A percentile compares a stretch with the other conserved stretches of the same genome.
Evolutionary conservation across 306 rosid species (phyloP).

Genomic region (Sicyos baderoa): DNA sequence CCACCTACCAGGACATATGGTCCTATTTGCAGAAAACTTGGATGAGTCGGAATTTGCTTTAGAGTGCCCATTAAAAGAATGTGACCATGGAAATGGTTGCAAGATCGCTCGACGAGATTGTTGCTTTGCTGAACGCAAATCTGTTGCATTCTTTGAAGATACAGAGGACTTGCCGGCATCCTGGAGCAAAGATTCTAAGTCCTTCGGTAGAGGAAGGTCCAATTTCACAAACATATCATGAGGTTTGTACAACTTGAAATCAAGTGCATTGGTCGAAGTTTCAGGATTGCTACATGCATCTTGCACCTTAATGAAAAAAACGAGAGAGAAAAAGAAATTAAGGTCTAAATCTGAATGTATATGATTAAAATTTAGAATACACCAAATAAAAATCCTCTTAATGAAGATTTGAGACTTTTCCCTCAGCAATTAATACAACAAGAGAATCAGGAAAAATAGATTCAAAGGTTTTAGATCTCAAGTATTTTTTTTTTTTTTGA

Average conservation of each 20-base stretch:
- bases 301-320: slow-evolving; percentile 33
- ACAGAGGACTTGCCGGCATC: slow-evolving; percentile 62
- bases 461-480: slow-evolving; percentile 13
- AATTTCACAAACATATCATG: slow-evolving; percentile 52
- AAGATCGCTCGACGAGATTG: slow-evolving; percentile 60
- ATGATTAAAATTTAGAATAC: neutral
- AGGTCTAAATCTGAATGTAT: neutral
- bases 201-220: slow-evolving; percentile 58
- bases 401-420: slow-evolving; percentile 4
- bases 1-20: slow-evolving; percentile 86
- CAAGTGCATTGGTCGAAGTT: slow-evolving; percentile 49
- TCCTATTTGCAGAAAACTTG: slow-evolving; percentile 57
- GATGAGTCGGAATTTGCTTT: slow-evolving; percentile 63
- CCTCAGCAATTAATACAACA: neutral
- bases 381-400: neutral
- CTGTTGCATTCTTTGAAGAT: slow-evolving; percentile 49
- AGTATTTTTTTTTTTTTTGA: no score
- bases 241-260: slow-evolving; percentile 52
- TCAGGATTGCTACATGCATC: slow-evolving; percentile 47
- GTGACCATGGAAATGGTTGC: slow-evolving; percentile 86
- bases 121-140: slow-evolving; percentile 65
- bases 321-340: neutral
- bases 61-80: slow-evolving; percentile 61
- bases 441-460: neutral
- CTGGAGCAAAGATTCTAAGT: slow-evolving; percentile 73